Conservation (phyloP, 192 early-diverging fungal genomes). For the Umbelopsis sp. region DNA sequence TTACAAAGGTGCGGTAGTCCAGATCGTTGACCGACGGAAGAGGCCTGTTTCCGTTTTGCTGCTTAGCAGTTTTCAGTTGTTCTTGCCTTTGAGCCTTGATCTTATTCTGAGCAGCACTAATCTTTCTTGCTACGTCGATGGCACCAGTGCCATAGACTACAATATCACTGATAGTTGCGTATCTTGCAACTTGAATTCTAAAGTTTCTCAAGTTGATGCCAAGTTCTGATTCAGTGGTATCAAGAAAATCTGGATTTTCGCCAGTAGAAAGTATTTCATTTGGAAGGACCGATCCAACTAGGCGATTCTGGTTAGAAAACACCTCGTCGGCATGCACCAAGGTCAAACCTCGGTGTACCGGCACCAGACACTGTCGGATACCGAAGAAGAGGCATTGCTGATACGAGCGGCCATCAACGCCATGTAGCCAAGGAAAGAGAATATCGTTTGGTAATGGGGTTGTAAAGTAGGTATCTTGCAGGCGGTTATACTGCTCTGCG, state of each 20-base stretch:
- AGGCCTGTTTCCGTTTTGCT: slow-evolving; percentile 20
- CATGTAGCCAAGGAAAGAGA: slow-evolving; percentile 66
- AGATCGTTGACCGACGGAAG: slow-evolving; percentile 25
- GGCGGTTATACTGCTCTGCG: slow-evolving; percentile 38
- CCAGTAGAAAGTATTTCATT: slow-evolving; percentile 42
- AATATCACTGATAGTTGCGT: slow-evolving; percentile 51
- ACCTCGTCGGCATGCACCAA: slow-evolving; percentile 33
- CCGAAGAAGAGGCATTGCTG: slow-evolving; percentile 60
- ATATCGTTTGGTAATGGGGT: slow-evolving; percentile 50
- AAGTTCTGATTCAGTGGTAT: slow-evolving; percentile 11
- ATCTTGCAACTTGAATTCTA: slow-evolving; percentile 51
- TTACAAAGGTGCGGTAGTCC: slow-evolving; percentile 46
- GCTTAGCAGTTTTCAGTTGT: neutral
- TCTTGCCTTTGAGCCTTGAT: slow-evolving; percentile 37
- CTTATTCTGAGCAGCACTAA: slow-evolving; percentile 41
- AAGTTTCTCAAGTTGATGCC: slow-evolving; percentile 60
- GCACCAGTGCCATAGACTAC: slow-evolving; percentile 47
- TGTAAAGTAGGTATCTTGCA: slow-evolving; percentile 45
- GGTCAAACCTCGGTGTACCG: slow-evolving; percentile 29
- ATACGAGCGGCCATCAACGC: slow-evolving; percentile 49
- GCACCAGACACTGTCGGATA: slow-evolving; percentile 32
- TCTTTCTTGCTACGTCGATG: slow-evolving; percentile 41
- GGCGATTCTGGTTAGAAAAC: slow-evolving; percentile 24
- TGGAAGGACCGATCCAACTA: slow-evolving; percentile 53
- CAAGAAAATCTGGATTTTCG: slow-evolving; percentile 1